Conservation (phyloP, 305 asterid species). For the Striga hermonthica region DNA sequence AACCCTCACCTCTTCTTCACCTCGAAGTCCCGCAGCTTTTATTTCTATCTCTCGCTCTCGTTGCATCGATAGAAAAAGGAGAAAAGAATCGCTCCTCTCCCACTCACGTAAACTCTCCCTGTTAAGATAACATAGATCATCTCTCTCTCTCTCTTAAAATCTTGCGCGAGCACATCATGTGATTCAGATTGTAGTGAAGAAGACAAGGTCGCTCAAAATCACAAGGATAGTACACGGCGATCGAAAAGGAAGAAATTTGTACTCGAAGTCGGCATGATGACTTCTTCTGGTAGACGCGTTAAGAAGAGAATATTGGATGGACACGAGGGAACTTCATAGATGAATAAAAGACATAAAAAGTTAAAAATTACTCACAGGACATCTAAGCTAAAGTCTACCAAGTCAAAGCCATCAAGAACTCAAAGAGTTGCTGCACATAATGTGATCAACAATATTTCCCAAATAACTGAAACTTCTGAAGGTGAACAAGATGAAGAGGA, state of each 20-base stretch:
- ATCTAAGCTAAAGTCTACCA: conserved; percentile 52
- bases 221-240: conserved; percentile 58
- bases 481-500: conserved; percentile 62
- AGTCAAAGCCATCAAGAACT: conserved; percentile 64
- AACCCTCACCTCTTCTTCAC: too few relatives aligned
- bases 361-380: conserved; percentile 43
- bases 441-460: conserved; percentile 55
- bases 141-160: too few relatives aligned
- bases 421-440: conserved; percentile 70
- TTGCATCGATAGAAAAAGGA: too few relatives aligned
- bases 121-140: too few relatives aligned
- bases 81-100: too few relatives aligned
- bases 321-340: conserved; percentile 53
- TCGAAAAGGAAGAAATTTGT: conserved; percentile 68
- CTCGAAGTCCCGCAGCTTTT: too few relatives aligned
- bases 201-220: conserved; percentile 43
- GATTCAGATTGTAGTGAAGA: conserved; percentile 67
- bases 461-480: conserved; percentile 54
- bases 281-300: conserved; percentile 55
- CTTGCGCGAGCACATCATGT: conserved; percentile 52
- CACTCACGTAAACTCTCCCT: too few relatives aligned
- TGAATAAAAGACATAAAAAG: conserved; percentile 57
- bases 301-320: conserved; percentile 60
- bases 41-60: too few relatives aligned
- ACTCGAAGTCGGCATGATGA: conserved; percentile 52